phyloP scores from a whole-genome alignment of 345 rosid genomes.

The Eucalyptus pauciflora region DNA sequence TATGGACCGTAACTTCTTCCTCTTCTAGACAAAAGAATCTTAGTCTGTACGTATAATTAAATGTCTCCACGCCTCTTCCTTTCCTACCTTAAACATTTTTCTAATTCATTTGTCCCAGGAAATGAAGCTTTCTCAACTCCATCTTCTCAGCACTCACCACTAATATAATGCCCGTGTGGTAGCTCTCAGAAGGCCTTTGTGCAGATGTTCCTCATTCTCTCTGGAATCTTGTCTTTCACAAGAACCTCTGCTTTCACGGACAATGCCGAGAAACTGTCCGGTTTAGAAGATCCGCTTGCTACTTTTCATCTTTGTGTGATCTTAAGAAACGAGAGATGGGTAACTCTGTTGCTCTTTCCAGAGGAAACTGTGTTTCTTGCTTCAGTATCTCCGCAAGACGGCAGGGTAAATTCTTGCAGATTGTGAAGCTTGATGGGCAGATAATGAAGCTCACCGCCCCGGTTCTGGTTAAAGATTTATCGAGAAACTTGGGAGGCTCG shows the following conservation, averaged over 20 bases:
- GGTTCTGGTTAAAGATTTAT: constrained; percentile 12
- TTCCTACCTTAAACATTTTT: neutral
- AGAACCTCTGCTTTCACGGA: neutral
- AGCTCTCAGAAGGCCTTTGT: neutral
- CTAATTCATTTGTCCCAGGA: neutral
- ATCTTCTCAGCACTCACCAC: neutral
- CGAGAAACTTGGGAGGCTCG: neutral
- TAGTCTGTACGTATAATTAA: neutral
- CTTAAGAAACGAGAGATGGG: constrained; percentile 4
- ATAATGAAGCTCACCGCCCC: constrained; percentile 6
- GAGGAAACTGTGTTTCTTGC: neutral
- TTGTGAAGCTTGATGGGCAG: constrained; percentile 24
- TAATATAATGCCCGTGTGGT: neutral
- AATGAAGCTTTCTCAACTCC: neutral
- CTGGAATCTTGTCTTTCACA: neutral
- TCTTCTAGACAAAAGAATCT: neutral
- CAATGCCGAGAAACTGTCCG: neutral
- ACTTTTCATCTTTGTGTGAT: neutral
- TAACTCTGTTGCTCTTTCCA: neutral
- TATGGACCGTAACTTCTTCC: neutral
- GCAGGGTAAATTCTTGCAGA: neutral
- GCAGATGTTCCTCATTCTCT: neutral
- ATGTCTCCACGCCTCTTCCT: neutral
- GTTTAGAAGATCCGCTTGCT: neutral
- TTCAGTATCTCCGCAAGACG: neutral